Evolutionary conservation across 1,284 basidiomycete genomes (phyloP).

Genomic region (Tremellales sp.): DNA sequence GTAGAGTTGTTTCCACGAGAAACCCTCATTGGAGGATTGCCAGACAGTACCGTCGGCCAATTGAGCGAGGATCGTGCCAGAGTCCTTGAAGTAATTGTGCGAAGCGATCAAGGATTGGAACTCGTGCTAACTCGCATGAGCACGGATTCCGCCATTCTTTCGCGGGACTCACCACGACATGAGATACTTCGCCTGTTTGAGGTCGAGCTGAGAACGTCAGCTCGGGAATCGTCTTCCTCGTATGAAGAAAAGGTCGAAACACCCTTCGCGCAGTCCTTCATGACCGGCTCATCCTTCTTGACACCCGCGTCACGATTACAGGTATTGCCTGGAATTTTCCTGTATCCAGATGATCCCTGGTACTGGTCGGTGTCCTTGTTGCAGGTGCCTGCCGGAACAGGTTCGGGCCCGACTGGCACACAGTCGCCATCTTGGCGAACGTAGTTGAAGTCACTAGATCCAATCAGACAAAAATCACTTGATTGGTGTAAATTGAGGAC

Average conservation of each 20-base stretch:
- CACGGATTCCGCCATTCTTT: neutral
- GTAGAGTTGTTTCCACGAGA: slow-evolving; percentile 72
- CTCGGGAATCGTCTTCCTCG: too few species aligned
- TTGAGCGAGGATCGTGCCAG: slow-evolving; percentile 76
- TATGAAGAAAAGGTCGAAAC: too few species aligned
- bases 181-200: slow-evolving; percentile 64
- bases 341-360: slow-evolving; percentile 83
- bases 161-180: slow-evolving; percentile 57
- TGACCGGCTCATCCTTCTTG: slow-evolving; percentile 64
- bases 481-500: too few species aligned
- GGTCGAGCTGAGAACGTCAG: slow-evolving; percentile 58
- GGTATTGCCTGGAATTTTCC: slow-evolving; percentile 88
- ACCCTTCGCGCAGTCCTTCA: slow-evolving; percentile 74
- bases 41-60: slow-evolving; percentile 73
- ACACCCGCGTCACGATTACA: slow-evolving; percentile 57
- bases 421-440: slow-evolving; percentile 65
- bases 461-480: neutral
- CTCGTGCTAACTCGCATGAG: slow-evolving; percentile 54
- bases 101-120: slow-evolving; percentile 70
- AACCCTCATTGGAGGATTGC: slow-evolving; percentile 94
- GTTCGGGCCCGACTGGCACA: slow-evolving; percentile 76
- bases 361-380: slow-evolving; percentile 62
- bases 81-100: slow-evolving; percentile 61
- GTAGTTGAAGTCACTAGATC: slow-evolving; percentile 40
- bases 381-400: slow-evolving; percentile 76